phyloP scores from a whole-genome alignment of 1,284 basidiomycete species.

The Cutaneotrichosporon daszewskae region DNA sequence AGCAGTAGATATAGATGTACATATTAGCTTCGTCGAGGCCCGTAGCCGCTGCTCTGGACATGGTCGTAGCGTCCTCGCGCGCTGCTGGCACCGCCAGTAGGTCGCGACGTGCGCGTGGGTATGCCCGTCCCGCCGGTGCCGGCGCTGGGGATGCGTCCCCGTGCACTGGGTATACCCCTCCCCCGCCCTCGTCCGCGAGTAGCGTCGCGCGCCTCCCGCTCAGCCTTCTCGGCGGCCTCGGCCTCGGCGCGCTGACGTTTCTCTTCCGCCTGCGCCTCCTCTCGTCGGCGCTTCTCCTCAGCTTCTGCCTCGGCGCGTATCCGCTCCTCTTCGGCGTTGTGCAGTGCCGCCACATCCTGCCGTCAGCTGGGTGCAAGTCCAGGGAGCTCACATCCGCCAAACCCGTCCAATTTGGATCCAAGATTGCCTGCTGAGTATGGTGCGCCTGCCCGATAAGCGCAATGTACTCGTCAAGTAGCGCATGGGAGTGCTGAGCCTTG shows the following conservation, averaged over 20 bases:
- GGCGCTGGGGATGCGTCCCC: slow-evolving; percentile 1
- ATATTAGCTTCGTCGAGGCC: slow-evolving; percentile 17
- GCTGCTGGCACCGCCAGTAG: slow-evolving; percentile 3
- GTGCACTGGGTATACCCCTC: slow-evolving; percentile 1
- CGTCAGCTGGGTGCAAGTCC: background rate
- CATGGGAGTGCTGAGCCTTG: slow-evolving; percentile 37
- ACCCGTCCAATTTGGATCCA: slow-evolving; percentile 43
- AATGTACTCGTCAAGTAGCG: slow-evolving; percentile 43
- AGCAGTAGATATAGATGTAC: slow-evolving; percentile 20
- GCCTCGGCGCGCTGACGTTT: slow-evolving; percentile 9
- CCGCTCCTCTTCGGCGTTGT: slow-evolving; percentile 19
- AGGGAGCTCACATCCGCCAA: slow-evolving; percentile 34
- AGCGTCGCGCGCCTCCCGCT: background rate
- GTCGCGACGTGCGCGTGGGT: slow-evolving; percentile 6
- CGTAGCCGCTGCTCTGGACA: slow-evolving; percentile 45
- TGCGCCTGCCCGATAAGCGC: slow-evolving; percentile 42
- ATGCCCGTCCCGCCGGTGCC: slow-evolving; percentile 2
- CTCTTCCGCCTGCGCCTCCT: slow-evolving; percentile 13
- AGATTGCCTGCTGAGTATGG: slow-evolving; percentile 38
- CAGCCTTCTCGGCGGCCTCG: background rate
- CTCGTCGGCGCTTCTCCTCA: slow-evolving; percentile 17
- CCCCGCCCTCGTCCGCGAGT: slow-evolving; percentile 6
- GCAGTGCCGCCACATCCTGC: slow-evolving; percentile 32
- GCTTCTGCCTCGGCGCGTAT: slow-evolving; percentile 11
- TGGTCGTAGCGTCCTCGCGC: slow-evolving; percentile 26